A percentile compares a stretch with the other conserved stretches of the same genome.
phyloP scores from a whole-genome alignment of 2,329 filamentous ascomycete species.

The Didymella sp. region DNA sequence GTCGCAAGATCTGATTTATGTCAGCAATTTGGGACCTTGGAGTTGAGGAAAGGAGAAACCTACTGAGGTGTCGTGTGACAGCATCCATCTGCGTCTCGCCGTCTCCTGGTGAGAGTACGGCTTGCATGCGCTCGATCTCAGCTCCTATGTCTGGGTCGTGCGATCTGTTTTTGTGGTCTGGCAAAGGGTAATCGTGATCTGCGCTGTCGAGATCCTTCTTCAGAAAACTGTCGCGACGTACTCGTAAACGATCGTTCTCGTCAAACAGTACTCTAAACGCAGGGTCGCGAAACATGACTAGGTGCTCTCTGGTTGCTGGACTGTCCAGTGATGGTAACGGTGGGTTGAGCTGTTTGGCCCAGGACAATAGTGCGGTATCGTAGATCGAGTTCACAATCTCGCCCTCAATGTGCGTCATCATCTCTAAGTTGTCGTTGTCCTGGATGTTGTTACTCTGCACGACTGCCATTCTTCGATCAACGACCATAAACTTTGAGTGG shows the following conservation, averaged over 20 bases:
- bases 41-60: conserved; percentile 23
- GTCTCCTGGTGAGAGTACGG: conserved; percentile 58
- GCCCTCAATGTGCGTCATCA: conserved; percentile 79
- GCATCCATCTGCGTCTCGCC: conserved; percentile 64
- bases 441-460: conserved; percentile 81
- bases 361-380: conserved; percentile 75
- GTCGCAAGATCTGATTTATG: conserved; percentile 42
- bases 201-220: neutral
- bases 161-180: neutral
- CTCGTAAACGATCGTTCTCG: neutral
- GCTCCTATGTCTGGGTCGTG: conserved; percentile 65
- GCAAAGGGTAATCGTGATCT: neutral
- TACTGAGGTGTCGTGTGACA: conserved; percentile 69
- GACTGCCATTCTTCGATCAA: conserved; percentile 74
- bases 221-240: conserved; percentile 1
- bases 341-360: conserved; percentile 69
- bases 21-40: neutral
- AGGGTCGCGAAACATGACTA: conserved; percentile 1
- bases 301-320: conserved; percentile 52
- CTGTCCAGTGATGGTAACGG: conserved; percentile 63
- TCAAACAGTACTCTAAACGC: conserved; percentile 5
- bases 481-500: conserved; percentile 78
- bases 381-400: conserved; percentile 78
- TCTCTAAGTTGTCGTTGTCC: conserved; percentile 81
- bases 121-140: conserved; percentile 69